Percentiles rank a stretch among this genome's conserved stretches.
Evolutionary conservation across 2,329 filamentous ascomycete species (phyloP).

Genomic region (Zymoseptoria pseudotritici): DNA sequence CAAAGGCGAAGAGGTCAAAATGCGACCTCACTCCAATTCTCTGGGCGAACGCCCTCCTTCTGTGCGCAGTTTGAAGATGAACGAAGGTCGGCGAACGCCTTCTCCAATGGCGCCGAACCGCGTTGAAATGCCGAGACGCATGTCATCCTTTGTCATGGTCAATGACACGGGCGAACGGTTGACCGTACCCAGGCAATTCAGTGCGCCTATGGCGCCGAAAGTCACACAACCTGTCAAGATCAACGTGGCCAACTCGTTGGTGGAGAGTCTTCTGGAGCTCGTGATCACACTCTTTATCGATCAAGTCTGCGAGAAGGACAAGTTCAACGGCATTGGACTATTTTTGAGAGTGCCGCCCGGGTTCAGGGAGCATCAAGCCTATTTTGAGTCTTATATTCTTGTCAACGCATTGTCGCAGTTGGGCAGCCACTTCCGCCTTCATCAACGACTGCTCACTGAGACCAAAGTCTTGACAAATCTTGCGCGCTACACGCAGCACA

Average conservation of each 20-base stretch:
- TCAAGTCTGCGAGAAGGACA: constrained; percentile 76
- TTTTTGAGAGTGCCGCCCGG: constrained; percentile 85
- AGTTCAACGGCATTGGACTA: constrained; percentile 80
- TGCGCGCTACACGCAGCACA: constrained; percentile 68
- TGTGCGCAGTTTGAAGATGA: constrained; percentile 58
- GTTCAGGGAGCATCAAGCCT: constrained; percentile 88
- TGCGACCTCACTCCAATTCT: constrained; percentile 63
- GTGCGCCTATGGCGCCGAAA: constrained; percentile 51
- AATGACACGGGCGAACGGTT: constrained; percentile 59
- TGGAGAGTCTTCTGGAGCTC: constrained; percentile 70
- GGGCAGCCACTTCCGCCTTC: constrained; percentile 60
- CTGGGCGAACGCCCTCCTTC: constrained; percentile 54
- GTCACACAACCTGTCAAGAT: constrained; percentile 44
- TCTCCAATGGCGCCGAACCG: constrained; percentile 29
- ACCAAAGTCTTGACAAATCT: constrained; percentile 82
- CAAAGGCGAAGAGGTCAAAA: constrained; percentile 76
- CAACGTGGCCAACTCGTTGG: constrained; percentile 58
- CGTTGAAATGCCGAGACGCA: constrained; percentile 63
- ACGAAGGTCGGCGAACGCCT: constrained; percentile 37
- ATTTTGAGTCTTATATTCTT: constrained; percentile 86
- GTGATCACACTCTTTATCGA: constrained; percentile 75
- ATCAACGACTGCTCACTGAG: constrained; percentile 67
- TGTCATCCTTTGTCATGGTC: constrained; percentile 86
- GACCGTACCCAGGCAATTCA: constrained; percentile 55
- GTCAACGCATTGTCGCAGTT: constrained; percentile 66